Base-by-base conservation (phyloP, 1,284 basidiomycete species). In the Wallemia mellicola region DNA sequence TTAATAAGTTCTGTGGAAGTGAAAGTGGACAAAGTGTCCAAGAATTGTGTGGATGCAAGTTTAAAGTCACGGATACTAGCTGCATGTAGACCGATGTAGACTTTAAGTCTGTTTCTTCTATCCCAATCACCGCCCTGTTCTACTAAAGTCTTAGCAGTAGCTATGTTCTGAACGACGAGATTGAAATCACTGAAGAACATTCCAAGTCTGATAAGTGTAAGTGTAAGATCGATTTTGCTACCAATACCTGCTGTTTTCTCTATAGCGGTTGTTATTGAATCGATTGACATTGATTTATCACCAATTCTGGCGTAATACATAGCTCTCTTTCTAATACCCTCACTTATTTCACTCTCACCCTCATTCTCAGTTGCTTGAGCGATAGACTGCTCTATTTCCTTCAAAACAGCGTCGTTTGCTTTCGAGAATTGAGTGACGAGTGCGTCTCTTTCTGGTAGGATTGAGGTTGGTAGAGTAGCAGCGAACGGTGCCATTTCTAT, bases 101-200 rank as follows among this genome's bases (percentile, higher is more conserved):
- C 92, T 70, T 96, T 98, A 64, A 96, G 79, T 56, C 91, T 78
- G 69, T 96, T 98, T 28, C 89, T 78, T 60, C 94, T 76, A 70
- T 98, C 92, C 92, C 92, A 98, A 71, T 98, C 92, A 57, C 94
- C 92, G 1, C 94, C 92, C 68, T 89, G 80, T 66, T 96, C 89
- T 59, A 96, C 84, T 30, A 95, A 73, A 84, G 80, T 78, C 66
- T 88, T 83, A 0, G 92, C 89, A 65, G 82, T 80, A 15, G 79
- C 73, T 59, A 96, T 79, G 66, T 85, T 79, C 55, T 75, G 69
- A 0, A 76, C 79, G 59, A 92, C 81, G 60, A 92, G 73, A 11
- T 77, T 72, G 55, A 82, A 78, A 67, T 96, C 86, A 26, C 77
- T 77, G 69, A 84, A 89, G 76, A 96, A 98, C 68, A 96, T 77